These are phyloP conservation scores for Colletotrichum eleusines DNA, from an alignment of 2,329 filamentous ascomycete species.

Conservation along the genomic window DNA sequence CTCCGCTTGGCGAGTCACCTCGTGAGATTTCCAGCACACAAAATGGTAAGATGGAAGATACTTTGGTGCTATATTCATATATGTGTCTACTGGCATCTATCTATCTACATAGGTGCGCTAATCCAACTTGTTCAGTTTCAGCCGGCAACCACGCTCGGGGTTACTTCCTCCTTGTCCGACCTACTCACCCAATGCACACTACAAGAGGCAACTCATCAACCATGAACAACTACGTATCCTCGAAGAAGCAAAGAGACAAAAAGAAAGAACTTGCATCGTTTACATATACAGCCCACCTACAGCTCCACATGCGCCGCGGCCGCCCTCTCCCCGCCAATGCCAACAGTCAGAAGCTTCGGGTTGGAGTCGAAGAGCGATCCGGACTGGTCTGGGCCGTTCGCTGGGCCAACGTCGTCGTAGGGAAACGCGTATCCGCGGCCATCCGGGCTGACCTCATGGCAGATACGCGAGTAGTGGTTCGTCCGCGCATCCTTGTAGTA, in stretches of 20 bases:
- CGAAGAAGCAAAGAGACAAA: background rate
- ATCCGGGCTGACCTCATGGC: constrained; percentile 71
- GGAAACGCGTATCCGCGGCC: constrained; percentile 77
- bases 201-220: background rate
- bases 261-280: background rate
- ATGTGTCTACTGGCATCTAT: background rate
- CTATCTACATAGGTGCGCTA: background rate
- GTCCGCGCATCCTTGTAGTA: constrained; percentile 69
- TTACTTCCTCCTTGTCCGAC: background rate
- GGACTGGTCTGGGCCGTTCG: constrained; percentile 68
- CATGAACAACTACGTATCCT: background rate
- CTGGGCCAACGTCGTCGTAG: constrained; percentile 75
- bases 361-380: constrained; percentile 70
- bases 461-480: constrained; percentile 76
- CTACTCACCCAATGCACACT: background rate
- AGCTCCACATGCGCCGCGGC: constrained; percentile 15
- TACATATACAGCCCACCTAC: background rate
- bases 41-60: background rate
- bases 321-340: constrained; percentile 60
- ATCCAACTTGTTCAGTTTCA: background rate
- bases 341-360: constrained; percentile 67
- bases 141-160: background rate
- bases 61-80: background rate
- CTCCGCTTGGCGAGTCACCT: background rate
- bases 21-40: background rate